Evolutionary conservation across 371 early-diverging fungal species (phyloP), one percentile per base, ranked within the genome.

Genomic region (Basidiobolus heterosporus): DNA sequence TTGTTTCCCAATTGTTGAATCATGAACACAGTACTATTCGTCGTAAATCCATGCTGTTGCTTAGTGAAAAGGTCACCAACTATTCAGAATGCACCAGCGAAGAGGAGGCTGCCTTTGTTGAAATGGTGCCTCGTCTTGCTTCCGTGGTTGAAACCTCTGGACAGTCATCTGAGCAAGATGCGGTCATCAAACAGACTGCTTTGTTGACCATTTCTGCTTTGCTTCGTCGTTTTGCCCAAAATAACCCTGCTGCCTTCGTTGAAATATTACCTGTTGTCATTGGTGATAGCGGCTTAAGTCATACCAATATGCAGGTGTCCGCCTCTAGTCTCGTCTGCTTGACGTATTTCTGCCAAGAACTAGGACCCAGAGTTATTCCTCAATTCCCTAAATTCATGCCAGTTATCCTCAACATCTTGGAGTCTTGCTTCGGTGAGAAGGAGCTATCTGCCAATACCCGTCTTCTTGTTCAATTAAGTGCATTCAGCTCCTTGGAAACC

Each of bases 301-400:
- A 66, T 20, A 36, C 56, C 11, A 78, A 75, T 53, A 54, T 67
- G 8, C 74, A 76, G 44, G 66, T 89, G 23, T 68, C 72, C 38
- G 75, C 80, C 3, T 77, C 87, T 0, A 73, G 84, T 54, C 56
- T 87, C 48, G 78, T 75, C 5, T 78, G 78, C 51, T 54, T 90
- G 19, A 72, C 85, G 1, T 69, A 80, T 38, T 67, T 85, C 45
- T 75, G 78, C 55, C 68, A 68, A 55, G 80, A 81, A 50, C 69
- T 87, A 18, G 88, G 86, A 36, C 69, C 86, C 44, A 81, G 88
- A 40, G 68, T 81, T n/a, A 75, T 91, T 5, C 85, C 88, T 9
- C 71, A 69, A 56, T 60, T 93, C 51, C 85, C 89, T 52, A 78
- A 83, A 67, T 78, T 85, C 39, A 78, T 90, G 77, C 89, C 87